These are phyloP conservation scores for Cerrena zonata DNA, from an alignment of 1,284 basidiomycete species.

Conservation along the genomic window DNA sequence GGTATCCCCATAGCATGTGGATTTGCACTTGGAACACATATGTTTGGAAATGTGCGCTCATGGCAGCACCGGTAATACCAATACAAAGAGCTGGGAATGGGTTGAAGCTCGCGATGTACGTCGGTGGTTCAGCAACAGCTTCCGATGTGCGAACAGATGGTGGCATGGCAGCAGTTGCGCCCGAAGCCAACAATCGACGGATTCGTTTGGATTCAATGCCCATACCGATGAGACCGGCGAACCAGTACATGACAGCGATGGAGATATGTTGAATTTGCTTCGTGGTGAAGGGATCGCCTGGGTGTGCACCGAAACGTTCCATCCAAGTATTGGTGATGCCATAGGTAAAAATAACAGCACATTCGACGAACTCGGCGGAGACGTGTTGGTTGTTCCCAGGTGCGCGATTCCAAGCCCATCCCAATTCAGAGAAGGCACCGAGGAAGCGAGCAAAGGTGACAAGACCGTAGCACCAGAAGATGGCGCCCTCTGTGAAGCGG, in stretches of 20 bases:
- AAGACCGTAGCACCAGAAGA: constrained; percentile 89
- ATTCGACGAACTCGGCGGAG: constrained; percentile 86
- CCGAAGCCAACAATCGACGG: constrained; percentile 63
- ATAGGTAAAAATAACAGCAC: constrained; percentile 81
- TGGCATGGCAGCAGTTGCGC: constrained; percentile 43
- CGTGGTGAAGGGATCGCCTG: constrained; percentile 83
- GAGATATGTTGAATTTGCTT: constrained; percentile 94
- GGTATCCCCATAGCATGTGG: constrained; percentile 85
- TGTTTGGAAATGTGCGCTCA: constrained; percentile 90
- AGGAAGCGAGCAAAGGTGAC: constrained; percentile 87
- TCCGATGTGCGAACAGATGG: constrained; percentile 33
- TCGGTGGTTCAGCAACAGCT: constrained; percentile 56
- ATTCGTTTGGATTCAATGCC: constrained; percentile 77
- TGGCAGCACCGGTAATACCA: constrained; percentile 88
- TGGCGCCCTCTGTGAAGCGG: constrained; percentile 62
- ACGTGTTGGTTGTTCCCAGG: constrained; percentile 45
- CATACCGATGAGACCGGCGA: constrained; percentile 86
- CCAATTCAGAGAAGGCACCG: constrained; percentile 80
- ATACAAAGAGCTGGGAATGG: constrained; percentile 92
- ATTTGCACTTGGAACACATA: constrained; percentile 89
- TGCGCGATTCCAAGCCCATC: constrained; percentile 92
- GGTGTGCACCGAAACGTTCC: constrained; percentile 82
- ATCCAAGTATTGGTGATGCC: constrained; percentile 94
- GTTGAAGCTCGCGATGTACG: constrained; percentile 82
- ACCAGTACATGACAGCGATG: constrained; percentile 97